phyloP scores from a whole-genome alignment of 352 stramenopile genomes.

The Phytophthora macrochlamydospora region DNA sequence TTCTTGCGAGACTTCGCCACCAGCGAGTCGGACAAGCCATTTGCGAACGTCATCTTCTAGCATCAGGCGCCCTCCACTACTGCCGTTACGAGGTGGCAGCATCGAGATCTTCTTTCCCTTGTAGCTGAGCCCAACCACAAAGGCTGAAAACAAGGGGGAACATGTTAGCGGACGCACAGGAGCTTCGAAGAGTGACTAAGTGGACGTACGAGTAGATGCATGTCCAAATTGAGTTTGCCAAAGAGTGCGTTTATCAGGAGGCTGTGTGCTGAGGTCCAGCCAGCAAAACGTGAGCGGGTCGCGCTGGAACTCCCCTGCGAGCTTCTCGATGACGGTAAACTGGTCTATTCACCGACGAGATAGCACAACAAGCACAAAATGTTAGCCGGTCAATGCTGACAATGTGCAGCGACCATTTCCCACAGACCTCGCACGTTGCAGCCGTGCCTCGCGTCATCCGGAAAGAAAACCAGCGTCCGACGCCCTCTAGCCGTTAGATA shows the following conservation, averaged over 20 bases:
- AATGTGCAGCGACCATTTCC: background rate
- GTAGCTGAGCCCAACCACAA: conserved; percentile 59
- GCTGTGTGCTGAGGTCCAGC: conserved; percentile 52
- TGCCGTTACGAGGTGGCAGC: conserved; percentile 27
- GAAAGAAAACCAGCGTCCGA: conserved; percentile 70
- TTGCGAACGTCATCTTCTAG: conserved; percentile 50
- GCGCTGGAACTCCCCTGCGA: conserved; percentile 66
- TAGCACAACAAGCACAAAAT: conserved; percentile 1
- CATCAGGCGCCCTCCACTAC: conserved; percentile 2
- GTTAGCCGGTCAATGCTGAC: background rate
- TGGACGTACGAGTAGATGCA: conserved; percentile 34
- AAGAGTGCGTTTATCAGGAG: conserved; percentile 32
- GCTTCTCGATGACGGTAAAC: conserved; percentile 66
- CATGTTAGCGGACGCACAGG: background rate
- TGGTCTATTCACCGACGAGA: conserved; percentile 50
- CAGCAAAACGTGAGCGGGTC: conserved; percentile 85
- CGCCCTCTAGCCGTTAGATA: conserved; percentile 68
- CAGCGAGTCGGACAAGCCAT: conserved; percentile 67
- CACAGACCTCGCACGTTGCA: conserved; percentile 62
- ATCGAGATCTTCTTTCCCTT: conserved; percentile 74
- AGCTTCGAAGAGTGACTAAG: background rate
- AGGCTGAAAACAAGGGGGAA: conserved; percentile 33
- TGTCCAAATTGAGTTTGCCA: conserved; percentile 59
- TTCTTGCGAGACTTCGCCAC: conserved; percentile 61
- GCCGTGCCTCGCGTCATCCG: conserved; percentile 44